Evolutionary conservation across 345 rosid genomes (phyloP), one percentile per base, ranked within the genome.

Genomic region (Euphorbia lathyris): DNA sequence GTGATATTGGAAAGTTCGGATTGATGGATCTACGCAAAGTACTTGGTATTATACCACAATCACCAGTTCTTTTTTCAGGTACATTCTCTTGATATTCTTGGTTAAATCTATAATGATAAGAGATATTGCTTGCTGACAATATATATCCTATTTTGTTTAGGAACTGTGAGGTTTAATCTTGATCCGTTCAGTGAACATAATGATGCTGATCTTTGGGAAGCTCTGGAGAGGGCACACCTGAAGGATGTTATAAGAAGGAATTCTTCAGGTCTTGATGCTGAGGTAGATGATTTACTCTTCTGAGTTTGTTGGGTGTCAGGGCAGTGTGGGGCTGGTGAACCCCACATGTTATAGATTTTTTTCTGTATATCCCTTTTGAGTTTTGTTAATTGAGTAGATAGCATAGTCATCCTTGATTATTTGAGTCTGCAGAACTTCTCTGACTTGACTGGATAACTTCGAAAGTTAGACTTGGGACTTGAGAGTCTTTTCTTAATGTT

Each of bases 51-150:
- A 95, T 95, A 72, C 99, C 99, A 26, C 99, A 95, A 71, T 83
- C 99, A n/a, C 99, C 99, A 0, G 98, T 95, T 74, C 96, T 95
- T 40, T 95, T 95, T 82, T 95, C 99, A 85, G 98, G 98, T 94
- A 76, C n/a, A 7, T 4, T 38, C 16, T 40, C 52, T 52, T 12
- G 10, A 52, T 14, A 59, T 32, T 27, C 32, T 22, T 60, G 26
- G 7, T 23, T 34, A 67, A 40, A 27, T 29, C 38, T 34, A 20
- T 66, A 29, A 36, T 32, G 0, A 4, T 10, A 7, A 8, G 56
- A 59, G 14, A 38, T 25, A 52, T n/a, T 30, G 43, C 63, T 52
- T 48, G 16, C 32, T 75, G 57, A 14, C 51, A 50, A 1, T 43
- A 29, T 73, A 42, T 38, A 12, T 70, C 42, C 59, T 34, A 67